Conservation (phyloP, 2,329 filamentous ascomycete species). For the Scedosporium apiospermum region DNA sequence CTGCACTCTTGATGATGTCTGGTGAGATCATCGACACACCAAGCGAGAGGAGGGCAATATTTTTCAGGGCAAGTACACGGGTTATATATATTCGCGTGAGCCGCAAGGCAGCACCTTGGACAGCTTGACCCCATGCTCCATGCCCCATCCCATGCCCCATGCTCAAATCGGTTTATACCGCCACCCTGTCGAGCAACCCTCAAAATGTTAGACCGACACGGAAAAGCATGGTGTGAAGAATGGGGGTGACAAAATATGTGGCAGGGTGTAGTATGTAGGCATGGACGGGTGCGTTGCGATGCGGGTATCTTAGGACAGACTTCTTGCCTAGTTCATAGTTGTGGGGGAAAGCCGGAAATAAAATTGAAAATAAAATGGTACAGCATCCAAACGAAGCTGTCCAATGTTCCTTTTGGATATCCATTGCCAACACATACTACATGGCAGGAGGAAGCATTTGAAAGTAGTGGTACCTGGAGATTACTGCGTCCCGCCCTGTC, state of each 20-base stretch:
- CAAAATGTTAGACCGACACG: not conserved
- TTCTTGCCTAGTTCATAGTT: not conserved
- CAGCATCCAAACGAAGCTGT: not conserved
- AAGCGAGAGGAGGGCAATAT: not conserved
- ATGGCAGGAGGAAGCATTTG: not conserved
- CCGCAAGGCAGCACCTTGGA: not conserved
- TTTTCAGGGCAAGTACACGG: not conserved
- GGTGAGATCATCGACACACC: not conserved
- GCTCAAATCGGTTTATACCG: not conserved
- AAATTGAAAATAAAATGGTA: not conserved
- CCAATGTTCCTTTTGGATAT: not conserved
- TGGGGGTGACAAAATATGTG: conserved; percentile 1
- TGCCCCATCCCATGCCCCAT: not conserved
- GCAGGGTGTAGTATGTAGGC: not conserved
- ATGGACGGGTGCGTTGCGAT: not conserved
- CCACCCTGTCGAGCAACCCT: not conserved
- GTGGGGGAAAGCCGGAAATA: not conserved
- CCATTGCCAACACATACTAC: not conserved
- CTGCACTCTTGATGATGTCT: not conserved
- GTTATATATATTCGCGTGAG: not conserved
- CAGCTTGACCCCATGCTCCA: not conserved
- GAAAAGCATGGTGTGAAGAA: not conserved
- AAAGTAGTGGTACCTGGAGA: not conserved
- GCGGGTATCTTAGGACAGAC: not conserved
- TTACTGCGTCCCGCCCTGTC: not conserved